Conservation (phyloP, 1,139 yeast genomes). For the Lodderomyces orthopsilosis region DNA sequence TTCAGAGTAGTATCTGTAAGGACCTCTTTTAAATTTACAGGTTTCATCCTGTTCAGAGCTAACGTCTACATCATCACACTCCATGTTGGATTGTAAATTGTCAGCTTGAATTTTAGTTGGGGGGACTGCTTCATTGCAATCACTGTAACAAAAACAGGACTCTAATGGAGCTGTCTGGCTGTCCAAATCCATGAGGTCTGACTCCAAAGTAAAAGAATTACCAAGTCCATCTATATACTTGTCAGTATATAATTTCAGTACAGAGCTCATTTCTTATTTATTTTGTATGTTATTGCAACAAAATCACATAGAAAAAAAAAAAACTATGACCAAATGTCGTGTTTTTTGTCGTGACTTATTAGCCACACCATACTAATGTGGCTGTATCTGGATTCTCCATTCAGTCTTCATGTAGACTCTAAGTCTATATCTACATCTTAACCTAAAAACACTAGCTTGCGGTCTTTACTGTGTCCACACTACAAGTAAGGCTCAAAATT, state of each 20-base stretch:
- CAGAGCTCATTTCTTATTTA: neutral
- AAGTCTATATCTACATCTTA: neutral
- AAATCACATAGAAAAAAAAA: slow-evolving; percentile 1
- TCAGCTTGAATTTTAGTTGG: too few relatives aligned
- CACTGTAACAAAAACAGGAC: too few relatives aligned
- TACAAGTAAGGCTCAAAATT: neutral
- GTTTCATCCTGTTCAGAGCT: too few relatives aligned
- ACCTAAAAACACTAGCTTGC: neutral
- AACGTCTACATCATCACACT: too few relatives aligned
- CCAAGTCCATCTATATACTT: neutral
- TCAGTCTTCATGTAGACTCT: neutral
- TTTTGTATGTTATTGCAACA: neutral
- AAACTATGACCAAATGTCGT: neutral
- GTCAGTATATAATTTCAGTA: neutral
- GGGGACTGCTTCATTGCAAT: too few relatives aligned
- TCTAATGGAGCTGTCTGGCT: too few relatives aligned
- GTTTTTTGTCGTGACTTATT: neutral
- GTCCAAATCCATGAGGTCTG: neutral
- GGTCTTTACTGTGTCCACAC: neutral
- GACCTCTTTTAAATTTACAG: too few relatives aligned
- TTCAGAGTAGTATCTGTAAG: too few relatives aligned
- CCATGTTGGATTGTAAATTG: too few relatives aligned
- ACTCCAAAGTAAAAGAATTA: neutral
- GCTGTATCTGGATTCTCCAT: neutral
- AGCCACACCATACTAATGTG: neutral